Conservation (phyloP, 2,329 filamentous ascomycete species). For the Dryadomyces quercivorus region DNA sequence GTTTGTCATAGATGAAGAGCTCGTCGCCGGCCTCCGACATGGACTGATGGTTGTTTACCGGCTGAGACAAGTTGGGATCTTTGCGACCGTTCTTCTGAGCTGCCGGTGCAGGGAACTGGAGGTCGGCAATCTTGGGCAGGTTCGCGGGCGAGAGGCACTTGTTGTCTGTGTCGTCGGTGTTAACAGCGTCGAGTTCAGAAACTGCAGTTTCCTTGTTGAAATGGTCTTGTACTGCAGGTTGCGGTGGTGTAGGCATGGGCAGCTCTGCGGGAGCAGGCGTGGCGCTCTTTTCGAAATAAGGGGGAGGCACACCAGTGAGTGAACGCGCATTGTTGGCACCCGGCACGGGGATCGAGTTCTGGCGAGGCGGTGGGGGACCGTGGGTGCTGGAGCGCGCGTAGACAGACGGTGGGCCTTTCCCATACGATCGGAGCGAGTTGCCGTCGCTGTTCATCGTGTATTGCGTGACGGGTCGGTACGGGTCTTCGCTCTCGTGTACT, state of each 20-base stretch:
- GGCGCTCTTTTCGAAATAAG: background rate
- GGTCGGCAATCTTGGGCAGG: constrained; percentile 17
- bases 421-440: constrained; percentile 42
- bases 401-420: constrained; percentile 30
- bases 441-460: constrained; percentile 43
- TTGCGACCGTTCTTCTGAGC: constrained; percentile 16
- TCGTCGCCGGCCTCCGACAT: constrained; percentile 10
- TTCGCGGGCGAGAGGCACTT: no score
- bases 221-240: background rate
- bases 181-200: constrained; percentile 9
- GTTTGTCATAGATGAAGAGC: constrained; percentile 13
- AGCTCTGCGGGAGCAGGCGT: background rate
- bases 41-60: constrained; percentile 5
- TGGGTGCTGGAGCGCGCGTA: constrained; percentile 30
- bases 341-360: background rate
- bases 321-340: background rate
- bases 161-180: background rate
- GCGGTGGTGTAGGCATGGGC: background rate
- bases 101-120: constrained; percentile 25
- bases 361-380: constrained; percentile 13
- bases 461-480: constrained; percentile 55
- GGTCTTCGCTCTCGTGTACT: constrained; percentile 65
- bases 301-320: background rate
- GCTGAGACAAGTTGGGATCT: constrained; percentile 9
- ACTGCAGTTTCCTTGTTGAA: constrained; percentile 13